Evolutionary conservation across 2,329 filamentous ascomycete species (phyloP).

Genomic region (Pseudocercospora cruenta): DNA sequence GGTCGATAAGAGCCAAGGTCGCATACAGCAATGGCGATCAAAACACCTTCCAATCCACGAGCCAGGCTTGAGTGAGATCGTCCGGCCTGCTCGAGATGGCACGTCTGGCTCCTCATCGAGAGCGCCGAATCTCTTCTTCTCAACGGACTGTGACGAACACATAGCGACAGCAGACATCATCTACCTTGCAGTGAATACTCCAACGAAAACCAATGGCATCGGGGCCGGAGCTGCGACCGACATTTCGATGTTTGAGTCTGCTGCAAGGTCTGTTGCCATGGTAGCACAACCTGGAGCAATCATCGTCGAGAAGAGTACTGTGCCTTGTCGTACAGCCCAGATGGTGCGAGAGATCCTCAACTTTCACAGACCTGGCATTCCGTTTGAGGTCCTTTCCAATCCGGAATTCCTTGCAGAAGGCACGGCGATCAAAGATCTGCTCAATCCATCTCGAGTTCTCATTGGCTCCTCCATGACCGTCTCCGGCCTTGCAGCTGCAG

Average conservation of each 20-base stretch:
- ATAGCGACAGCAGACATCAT: slow-evolving; percentile 72
- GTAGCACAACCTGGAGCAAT: slow-evolving; percentile 68
- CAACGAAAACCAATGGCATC: slow-evolving; percentile 70
- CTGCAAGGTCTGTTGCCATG: slow-evolving; percentile 67
- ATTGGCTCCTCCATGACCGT: slow-evolving; percentile 69
- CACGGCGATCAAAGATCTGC: slow-evolving; percentile 71
- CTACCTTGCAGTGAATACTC: slow-evolving; percentile 76
- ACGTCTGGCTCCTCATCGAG: slow-evolving; percentile 43
- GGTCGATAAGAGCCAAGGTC: slow-evolving; percentile 67
- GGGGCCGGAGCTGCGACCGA: slow-evolving; percentile 73
- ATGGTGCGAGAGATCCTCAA: slow-evolving; percentile 67
- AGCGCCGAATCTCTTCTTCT: slow-evolving; percentile 74
- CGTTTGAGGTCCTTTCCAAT: slow-evolving; percentile 77
- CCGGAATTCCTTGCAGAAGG: slow-evolving; percentile 80
- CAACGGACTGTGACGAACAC: slow-evolving; percentile 64
- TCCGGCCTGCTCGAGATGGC: slow-evolving; percentile 62
- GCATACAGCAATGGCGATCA: slow-evolving; percentile 74
- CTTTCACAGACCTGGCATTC: slow-evolving; percentile 59
- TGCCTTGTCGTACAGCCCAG: slow-evolving; percentile 74
- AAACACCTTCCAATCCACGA: slow-evolving; percentile 75
- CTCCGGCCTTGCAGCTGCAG: slow-evolving; percentile 64
- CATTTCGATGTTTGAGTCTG: slow-evolving; percentile 71
- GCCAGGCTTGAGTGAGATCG: slow-evolving; percentile 68
- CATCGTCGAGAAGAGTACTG: slow-evolving; percentile 80
- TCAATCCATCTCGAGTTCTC: slow-evolving; percentile 71